Percentiles rank a stretch among this genome's conserved stretches.
Evolutionary conservation across 257 asterid genomes (phyloP).

Genomic region (Nicotiana noctiflora): DNA sequence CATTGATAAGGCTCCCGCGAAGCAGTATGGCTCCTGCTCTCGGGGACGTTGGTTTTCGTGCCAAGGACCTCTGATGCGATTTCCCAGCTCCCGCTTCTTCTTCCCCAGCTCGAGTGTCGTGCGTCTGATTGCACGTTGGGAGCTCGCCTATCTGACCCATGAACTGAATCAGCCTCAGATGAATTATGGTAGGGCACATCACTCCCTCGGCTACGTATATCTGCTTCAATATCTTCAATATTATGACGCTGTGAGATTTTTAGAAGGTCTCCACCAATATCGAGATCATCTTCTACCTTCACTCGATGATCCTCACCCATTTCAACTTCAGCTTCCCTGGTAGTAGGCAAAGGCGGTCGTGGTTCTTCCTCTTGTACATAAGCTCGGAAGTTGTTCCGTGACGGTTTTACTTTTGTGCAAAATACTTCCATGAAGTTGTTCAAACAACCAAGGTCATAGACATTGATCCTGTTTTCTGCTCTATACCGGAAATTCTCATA

Average conservation of each 20-base stretch:
- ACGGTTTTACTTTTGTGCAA: slow-evolving; percentile 78
- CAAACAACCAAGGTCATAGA: slow-evolving; percentile 80
- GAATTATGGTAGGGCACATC: slow-evolving; percentile 67
- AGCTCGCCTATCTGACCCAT: slow-evolving; percentile 62
- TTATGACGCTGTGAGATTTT: slow-evolving; percentile 92
- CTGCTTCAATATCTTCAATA: slow-evolving; percentile 88
- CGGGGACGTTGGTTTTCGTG: slow-evolving; percentile 15
- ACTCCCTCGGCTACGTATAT: slow-evolving; percentile 82
- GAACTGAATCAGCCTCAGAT: slow-evolving; percentile 59
- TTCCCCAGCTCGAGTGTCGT: slow-evolving; percentile 54
- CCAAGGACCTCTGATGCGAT: slow-evolving; percentile 42
- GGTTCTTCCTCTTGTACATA: slow-evolving; percentile 70
- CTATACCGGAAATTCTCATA: slow-evolving; percentile 93
- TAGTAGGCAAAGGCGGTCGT: slow-evolving; percentile 44
- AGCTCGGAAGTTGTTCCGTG: slow-evolving; percentile 78
- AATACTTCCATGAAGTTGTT: slow-evolving; percentile 78
- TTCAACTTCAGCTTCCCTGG: slow-evolving; percentile 49
- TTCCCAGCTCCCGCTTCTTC: slow-evolving; percentile 58
- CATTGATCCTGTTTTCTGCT: slow-evolving; percentile 77
- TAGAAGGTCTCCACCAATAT: slow-evolving; percentile 85
- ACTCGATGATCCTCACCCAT: slow-evolving; percentile 49
- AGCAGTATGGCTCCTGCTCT: slow-evolving; percentile 24
- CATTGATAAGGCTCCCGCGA: slow-evolving; percentile 44
- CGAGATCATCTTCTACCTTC: slow-evolving; percentile 88
- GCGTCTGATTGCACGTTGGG: slow-evolving; percentile 43